Percentiles rank a stretch among this genome's conserved stretches.
phyloP scores from a whole-genome alignment of 2,329 filamentous ascomycete genomes.

The Cladosporium sphaerospermum region DNA sequence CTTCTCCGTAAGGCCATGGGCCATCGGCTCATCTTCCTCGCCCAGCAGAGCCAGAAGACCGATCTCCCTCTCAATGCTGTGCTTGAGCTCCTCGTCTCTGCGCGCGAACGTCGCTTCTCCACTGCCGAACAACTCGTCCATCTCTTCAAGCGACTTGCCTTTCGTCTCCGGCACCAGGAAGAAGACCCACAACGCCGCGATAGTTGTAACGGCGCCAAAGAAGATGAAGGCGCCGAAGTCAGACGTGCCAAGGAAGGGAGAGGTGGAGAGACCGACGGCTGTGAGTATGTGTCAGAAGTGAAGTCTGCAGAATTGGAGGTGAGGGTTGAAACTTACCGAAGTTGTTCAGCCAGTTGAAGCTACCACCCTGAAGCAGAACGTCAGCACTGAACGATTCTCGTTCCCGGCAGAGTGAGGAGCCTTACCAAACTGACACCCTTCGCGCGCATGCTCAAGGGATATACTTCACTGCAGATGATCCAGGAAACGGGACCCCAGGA shows the following conservation, averaged over 20 bases:
- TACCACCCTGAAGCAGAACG: slow-evolving; percentile 12
- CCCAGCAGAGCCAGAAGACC: background rate
- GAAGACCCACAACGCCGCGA: slow-evolving; percentile 35
- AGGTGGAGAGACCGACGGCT: background rate
- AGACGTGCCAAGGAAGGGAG: background rate
- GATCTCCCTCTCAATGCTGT: background rate
- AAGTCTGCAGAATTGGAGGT: background rate
- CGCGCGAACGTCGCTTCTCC: background rate
- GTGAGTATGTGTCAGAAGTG: background rate
- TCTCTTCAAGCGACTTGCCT: slow-evolving; percentile 22
- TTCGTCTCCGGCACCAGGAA: slow-evolving; percentile 44
- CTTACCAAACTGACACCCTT: slow-evolving; percentile 17
- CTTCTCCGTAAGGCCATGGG: background rate
- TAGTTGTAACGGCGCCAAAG: background rate
- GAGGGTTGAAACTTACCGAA: slow-evolving; percentile 8
- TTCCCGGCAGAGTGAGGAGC: background rate
- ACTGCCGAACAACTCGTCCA: slow-evolving; percentile 15
- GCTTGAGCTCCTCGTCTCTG: background rate
- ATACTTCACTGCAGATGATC: slow-evolving; percentile 42
- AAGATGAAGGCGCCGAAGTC: background rate
- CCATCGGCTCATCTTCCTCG: background rate
- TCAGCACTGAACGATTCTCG: background rate
- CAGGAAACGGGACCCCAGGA: slow-evolving; percentile 64
- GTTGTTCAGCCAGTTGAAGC: slow-evolving; percentile 22
- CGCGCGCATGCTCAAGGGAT: slow-evolving; percentile 20